phyloP scores from a whole-genome alignment of 495 filamentous ascomycete species.

The Peziza echinospora region DNA sequence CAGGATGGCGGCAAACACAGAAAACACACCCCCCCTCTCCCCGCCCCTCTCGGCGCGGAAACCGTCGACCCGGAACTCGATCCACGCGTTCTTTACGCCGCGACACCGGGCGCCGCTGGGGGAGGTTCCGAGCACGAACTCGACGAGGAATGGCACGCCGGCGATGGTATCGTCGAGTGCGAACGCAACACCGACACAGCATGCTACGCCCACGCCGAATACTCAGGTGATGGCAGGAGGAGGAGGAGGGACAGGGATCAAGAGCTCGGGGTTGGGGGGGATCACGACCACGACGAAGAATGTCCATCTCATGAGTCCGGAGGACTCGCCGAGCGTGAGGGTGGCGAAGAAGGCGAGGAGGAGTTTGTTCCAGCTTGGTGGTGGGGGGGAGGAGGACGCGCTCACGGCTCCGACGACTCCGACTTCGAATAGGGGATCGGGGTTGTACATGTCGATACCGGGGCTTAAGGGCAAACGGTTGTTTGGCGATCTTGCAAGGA shows the following conservation, averaged over 20 bases:
- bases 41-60: constrained; percentile 10
- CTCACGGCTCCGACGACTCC: background rate
- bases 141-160: background rate
- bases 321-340: constrained; percentile 5
- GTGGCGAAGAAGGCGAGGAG: constrained; percentile 1
- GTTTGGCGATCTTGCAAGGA: background rate
- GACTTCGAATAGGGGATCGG: background rate
- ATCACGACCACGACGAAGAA: no score
- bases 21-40: constrained; percentile 5
- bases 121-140: background rate
- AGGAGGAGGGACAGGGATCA: no score
- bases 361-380: background rate
- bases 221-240: no score
- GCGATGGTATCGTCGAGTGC: background rate
- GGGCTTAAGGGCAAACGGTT: background rate
- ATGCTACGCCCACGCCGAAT: no score
- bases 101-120: constrained; percentile 5
- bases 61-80: constrained; percentile 6
- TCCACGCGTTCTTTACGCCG: constrained; percentile 19
- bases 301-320: constrained; percentile 12
- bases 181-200: no score
- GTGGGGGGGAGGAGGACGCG: constrained; percentile 1
- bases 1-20: no score
- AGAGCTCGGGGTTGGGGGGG: no score
- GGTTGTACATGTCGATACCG: no score